Percentiles rank a stretch among this genome's conserved stretches.
Conservation (phyloP, 1,139 yeast genomes). For the Eremothecium cymbalariae region DNA sequence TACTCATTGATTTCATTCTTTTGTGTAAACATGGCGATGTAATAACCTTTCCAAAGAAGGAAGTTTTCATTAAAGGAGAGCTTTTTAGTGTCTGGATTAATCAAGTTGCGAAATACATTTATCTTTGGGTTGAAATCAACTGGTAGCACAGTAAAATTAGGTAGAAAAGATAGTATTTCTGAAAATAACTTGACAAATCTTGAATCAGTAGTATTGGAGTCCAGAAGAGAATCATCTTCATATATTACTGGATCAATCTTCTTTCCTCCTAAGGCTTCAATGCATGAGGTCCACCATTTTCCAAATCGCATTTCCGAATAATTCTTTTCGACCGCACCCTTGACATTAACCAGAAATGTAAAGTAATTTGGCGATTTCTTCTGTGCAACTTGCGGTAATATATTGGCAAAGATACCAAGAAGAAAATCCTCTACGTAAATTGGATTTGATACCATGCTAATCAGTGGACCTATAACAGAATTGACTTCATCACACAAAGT, state of each 20-base stretch:
- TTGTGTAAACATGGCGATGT: conserved; percentile 8
- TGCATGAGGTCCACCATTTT: conserved; percentile 12
- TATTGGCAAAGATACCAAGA: conserved; percentile 12
- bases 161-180: conserved; percentile 12
- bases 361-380: not conserved
- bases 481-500: conserved; percentile 13
- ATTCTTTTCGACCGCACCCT: conserved; percentile 2
- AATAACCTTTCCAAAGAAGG: conserved; percentile 10
- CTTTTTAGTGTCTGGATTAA: not conserved
- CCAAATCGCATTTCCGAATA: conserved; percentile 3
- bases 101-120: not conserved
- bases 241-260: not conserved
- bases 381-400: conserved; percentile 7
- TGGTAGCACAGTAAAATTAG: conserved; percentile 10
- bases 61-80: conserved; percentile 6
- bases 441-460: conserved; percentile 8
- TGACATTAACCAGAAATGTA: conserved; percentile 6
- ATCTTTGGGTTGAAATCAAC: conserved; percentile 1
- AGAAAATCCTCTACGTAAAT: conserved; percentile 9
- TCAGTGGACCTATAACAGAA: conserved; percentile 10
- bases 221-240: conserved; percentile 3
- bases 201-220: not conserved
- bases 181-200: conserved; percentile 1
- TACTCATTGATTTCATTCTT: conserved; percentile 2
- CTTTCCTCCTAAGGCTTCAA: conserved; percentile 12